phyloP scores from a whole-genome alignment of 2,329 filamentous ascomycete genomes.

The Xylogone sp. region DNA sequence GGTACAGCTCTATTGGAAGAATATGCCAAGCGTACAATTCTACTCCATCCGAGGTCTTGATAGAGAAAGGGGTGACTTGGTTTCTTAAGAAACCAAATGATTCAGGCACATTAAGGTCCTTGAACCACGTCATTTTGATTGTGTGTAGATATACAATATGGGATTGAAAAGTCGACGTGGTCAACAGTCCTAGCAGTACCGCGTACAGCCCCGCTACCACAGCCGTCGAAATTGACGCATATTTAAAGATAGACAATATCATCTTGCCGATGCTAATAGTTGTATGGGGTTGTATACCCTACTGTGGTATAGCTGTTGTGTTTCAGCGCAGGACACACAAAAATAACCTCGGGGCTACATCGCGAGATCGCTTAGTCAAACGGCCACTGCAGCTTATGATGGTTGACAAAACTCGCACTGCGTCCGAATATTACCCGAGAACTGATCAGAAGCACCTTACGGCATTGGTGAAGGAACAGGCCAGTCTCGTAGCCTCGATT shows the following conservation, averaged over 20 bases:
- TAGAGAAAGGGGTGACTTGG: constrained; percentile 44
- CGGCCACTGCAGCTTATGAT: too few relatives aligned
- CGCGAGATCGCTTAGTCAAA: too few relatives aligned
- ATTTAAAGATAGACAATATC: constrained; percentile 9
- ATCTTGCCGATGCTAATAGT: too few relatives aligned
- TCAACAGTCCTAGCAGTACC: constrained; percentile 41
- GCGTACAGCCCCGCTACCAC: constrained; percentile 34
- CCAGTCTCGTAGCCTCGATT: too few relatives aligned
- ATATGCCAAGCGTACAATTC: constrained; percentile 46
- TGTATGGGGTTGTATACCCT: too few relatives aligned
- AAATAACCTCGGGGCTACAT: too few relatives aligned
- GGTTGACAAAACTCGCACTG: too few relatives aligned
- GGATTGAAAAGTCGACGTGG: constrained; percentile 39
- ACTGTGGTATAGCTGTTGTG: too few relatives aligned
- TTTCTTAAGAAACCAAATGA: constrained; percentile 45
- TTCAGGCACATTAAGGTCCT: constrained; percentile 44
- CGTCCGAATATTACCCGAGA: too few relatives aligned
- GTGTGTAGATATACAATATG: constrained; percentile 55
- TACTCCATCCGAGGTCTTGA: constrained; percentile 36
- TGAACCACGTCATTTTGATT: constrained; percentile 51
- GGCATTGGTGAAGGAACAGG: too few relatives aligned
- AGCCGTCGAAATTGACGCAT: constrained; percentile 20
- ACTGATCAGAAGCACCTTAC: too few relatives aligned
- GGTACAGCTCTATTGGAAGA: constrained; percentile 42
- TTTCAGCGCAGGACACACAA: too few relatives aligned